Evolutionary conservation across 2,329 filamentous ascomycete genomes (phyloP), one percentile per base, ranked within the genome.

Genomic region (Venturia asperata): DNA sequence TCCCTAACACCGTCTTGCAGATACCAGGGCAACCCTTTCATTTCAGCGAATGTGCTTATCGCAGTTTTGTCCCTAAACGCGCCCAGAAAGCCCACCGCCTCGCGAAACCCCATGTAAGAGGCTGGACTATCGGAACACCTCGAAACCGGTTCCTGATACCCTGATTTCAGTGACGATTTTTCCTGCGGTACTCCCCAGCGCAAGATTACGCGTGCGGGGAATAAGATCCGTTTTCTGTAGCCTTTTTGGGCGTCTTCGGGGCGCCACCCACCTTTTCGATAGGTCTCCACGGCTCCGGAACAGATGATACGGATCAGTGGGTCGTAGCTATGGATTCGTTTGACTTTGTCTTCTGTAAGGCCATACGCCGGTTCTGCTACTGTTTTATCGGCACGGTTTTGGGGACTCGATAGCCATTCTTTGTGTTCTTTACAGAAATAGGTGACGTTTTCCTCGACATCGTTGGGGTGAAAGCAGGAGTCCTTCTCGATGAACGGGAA

Each of bases 301-400:
- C 24, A 30, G 41, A 63, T 52, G 24, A 63, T 52, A 27, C 61
- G 61, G n/a, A 39, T 52, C 17, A 63, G 24, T 41, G 45, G 45
- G 24, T 47, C 24, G 43, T 63, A 52, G 30, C 24, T 47, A 30
- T 41, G 24, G n/a, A 63, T 41, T 24, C 9, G 41, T 24, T 47
- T 39, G 13, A 63, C 17, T 17, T 47, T 47, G 10, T 34, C 34
- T 13, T 63, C 43, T 21, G 42, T n/a, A 6, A 63, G 27, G 15
- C 24, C 24, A 30, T 52, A n/a, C 13, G 9, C 3, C 21, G 61
- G 42, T 37, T 49, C 3, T 9, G 42, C 15, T 19, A 52, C 34
- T 63, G 61, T 63, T 21, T 24, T 30, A 27, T 39, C 43, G 10
- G 61, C 30, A 13, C 41, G 61, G 24, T 63, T 63, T 34, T 30